Conservation (phyloP, 306 rosid species). For the Medicago arabica region DNA sequence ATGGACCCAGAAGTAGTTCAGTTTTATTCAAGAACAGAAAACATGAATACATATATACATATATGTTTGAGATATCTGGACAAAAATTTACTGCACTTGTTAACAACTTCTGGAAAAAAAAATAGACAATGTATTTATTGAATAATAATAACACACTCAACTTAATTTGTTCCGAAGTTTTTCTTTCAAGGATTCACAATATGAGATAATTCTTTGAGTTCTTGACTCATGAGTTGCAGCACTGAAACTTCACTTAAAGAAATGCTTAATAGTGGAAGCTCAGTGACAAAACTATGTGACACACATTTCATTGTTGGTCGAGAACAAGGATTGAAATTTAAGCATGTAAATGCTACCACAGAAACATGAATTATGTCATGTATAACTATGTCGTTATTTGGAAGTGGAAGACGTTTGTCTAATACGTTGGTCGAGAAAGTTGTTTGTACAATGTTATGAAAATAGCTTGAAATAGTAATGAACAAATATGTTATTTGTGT, state of each 20-base stretch:
- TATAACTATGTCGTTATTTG: background rate
- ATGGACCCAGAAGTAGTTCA: too few relatives aligned
- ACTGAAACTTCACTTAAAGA: background rate
- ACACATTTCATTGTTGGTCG: constrained; percentile 35
- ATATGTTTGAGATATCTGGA: too few relatives aligned
- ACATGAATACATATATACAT: too few relatives aligned
- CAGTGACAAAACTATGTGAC: background rate
- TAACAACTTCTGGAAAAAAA: too few relatives aligned
- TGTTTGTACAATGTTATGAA: too few relatives aligned
- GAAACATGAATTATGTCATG: constrained; percentile 13
- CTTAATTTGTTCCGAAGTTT: background rate
- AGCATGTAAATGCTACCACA: constrained; percentile 2
- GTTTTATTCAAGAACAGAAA: too few relatives aligned
- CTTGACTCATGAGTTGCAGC: background rate
- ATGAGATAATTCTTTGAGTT: background rate
- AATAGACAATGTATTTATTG: background rate
- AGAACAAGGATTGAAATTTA: background rate
- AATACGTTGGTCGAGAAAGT: background rate
- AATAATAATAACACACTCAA: background rate
- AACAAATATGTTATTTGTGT: too few relatives aligned
- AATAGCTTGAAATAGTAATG: too few relatives aligned
- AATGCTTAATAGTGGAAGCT: background rate
- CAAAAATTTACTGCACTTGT: too few relatives aligned
- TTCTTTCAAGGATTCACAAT: background rate
- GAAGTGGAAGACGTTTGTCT: constrained; percentile 25